A percentile compares a stretch with the other conserved stretches of the same genome.
phyloP scores from a whole-genome alignment of 1,284 basidiomycete species.

The Sphaerobolus stellatus region DNA sequence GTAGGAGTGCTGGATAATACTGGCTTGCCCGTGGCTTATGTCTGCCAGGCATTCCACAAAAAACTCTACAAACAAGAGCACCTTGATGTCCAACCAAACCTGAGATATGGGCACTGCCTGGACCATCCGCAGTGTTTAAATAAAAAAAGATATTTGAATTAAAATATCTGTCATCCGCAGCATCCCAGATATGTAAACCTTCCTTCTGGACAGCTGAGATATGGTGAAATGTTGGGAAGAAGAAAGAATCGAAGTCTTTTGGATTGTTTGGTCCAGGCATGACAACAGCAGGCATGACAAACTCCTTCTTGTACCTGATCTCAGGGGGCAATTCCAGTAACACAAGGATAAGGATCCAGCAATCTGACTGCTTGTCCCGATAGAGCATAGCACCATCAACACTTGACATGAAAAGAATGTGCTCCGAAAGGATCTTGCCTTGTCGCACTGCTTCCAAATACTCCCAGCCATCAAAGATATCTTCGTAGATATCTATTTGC shows the following conservation, averaged over 20 bases:
- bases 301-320: constrained; percentile 22
- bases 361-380: constrained; percentile 19
- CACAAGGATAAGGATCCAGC: constrained; percentile 15
- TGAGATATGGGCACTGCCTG: constrained; percentile 29
- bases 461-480: no score
- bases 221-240: constrained; percentile 24
- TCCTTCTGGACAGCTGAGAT: no score
- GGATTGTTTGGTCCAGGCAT: constrained; percentile 34
- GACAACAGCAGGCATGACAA: constrained; percentile 26
- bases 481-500: no score
- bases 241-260: constrained; percentile 25
- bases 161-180: no score
- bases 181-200: constrained; percentile 28
- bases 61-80: constrained; percentile 28
- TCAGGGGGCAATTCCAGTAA: constrained; percentile 22
- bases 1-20: constrained; percentile 24
- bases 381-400: constrained; percentile 27
- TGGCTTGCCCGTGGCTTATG: constrained; percentile 18
- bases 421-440: constrained; percentile 4
- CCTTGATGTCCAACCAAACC: constrained; percentile 36
- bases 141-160: no score
- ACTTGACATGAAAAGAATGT: no score
- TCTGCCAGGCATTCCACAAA: constrained; percentile 26
- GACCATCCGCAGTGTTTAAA: constrained; percentile 35
- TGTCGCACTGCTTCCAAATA: no score